Base-by-base conservation (phyloP, 768 basidiomycete species). In the Tylopilus sp. region DNA sequence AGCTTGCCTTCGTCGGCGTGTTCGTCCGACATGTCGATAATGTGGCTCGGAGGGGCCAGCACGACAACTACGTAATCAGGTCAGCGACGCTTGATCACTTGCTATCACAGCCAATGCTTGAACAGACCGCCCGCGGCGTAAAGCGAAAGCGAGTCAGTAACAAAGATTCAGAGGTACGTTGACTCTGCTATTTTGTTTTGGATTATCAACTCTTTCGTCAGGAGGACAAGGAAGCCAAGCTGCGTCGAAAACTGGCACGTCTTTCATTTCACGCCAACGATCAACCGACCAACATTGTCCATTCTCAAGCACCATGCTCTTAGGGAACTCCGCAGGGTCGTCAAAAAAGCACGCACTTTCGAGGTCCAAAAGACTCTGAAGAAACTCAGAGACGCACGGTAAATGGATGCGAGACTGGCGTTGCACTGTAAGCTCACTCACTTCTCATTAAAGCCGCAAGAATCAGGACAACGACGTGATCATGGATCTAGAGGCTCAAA, bases 321-420 rank as follows among this genome's bases (percentile, higher is more conserved):
- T 44, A 86, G 80, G 64, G 85, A 87, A 57, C 78, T 88, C 9
- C 78, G 79, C 56, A 88, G 87, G 59, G 80, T 85, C 5, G 80
- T 86, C 25, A 95, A 91, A 73, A 90, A 86, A 61, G 86, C 87
- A 10, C 90, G 83, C 64, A 71, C 79, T 0, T 88, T 90, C 54
- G 93, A 95, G 71, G 81, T 80, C 1, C 88, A 86, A 67, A 88
- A 86, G 64, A 69, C 86, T n/a, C 78, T 93, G 51, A 95, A 92
- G 74, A 84, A 81, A 68, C 71, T 94, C 25, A 92, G 88, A 66
- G 77, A 74, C 22, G 66, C 85, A 25, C 73, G 86, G 88, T 88
- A 55, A 45, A 31, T 31, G 15, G 1, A 25, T n/a, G 30, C 43
- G 40, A 45, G n/a, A n/a, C 25, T 36, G 31, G 26, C 13, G 8